Percentiles rank a stretch among this genome's conserved stretches.
phyloP scores from a whole-genome alignment of 306 rosid species.

The Glycine soja region DNA sequence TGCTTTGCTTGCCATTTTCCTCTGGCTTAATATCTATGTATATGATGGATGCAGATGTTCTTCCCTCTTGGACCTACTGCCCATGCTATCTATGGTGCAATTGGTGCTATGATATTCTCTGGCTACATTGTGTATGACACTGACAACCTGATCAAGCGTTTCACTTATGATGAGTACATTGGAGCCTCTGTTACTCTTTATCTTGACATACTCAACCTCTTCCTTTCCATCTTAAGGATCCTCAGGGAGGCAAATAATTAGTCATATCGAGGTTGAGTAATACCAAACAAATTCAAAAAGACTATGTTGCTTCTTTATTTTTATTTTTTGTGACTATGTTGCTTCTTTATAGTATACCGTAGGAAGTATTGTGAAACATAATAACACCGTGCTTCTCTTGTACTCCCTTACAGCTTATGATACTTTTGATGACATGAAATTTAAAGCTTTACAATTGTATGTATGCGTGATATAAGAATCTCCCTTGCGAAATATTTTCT shows the following conservation, averaged over 20 bases:
- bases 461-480: conserved; percentile 40
- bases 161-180: conserved; percentile 86
- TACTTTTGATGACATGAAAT: conserved; percentile 37
- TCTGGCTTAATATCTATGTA: too few species aligned
- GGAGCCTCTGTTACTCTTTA: conserved; percentile 93
- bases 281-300: background rate
- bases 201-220: conserved; percentile 86
- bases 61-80: conserved; percentile 87
- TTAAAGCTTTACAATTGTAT: conserved; percentile 31
- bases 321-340: too few species aligned
- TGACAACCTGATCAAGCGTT: conserved; percentile 86
- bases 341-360: background rate
- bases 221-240: conserved; percentile 86
- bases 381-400: conserved; percentile 33
- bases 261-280: background rate
- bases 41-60: conserved; percentile 59
- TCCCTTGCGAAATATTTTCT: background rate
- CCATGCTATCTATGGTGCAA: conserved; percentile 74
- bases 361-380: conserved; percentile 29
- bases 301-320: too few species aligned
- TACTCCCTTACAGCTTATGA: conserved; percentile 29
- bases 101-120: conserved; percentile 82
- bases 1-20: conserved; percentile 8
- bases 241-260: conserved; percentile 78
- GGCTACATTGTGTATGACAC: conserved; percentile 92